Evolutionary conservation across 1,139 yeast species (phyloP).

Genomic region (Blastobotrys aristatus): DNA sequence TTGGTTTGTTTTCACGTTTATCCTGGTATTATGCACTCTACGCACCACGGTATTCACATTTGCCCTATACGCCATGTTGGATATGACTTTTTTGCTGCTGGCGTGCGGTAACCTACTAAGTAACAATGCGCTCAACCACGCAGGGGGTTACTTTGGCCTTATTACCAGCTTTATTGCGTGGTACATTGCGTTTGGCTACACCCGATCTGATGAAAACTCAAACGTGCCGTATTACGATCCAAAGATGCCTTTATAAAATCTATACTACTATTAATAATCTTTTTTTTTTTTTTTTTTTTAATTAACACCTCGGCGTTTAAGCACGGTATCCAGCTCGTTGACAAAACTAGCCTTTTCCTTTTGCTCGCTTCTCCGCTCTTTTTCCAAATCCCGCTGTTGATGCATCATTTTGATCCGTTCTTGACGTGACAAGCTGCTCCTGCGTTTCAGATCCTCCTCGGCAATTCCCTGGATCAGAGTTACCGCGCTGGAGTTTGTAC

Average conservation of each 20-base stretch:
- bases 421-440: conserved; percentile 20
- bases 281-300: background rate
- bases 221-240: background rate
- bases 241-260: background rate
- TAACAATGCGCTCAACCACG: conserved; percentile 36
- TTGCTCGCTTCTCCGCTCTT: conserved; percentile 16
- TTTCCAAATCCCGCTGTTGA: conserved; percentile 22
- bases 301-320: conserved; percentile 17
- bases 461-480: conserved; percentile 26
- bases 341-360: conserved; percentile 22
- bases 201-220: background rate
- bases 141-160: conserved; percentile 77
- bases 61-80: conserved; percentile 56
- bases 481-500: conserved; percentile 13
- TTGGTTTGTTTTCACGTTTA: conserved; percentile 75
- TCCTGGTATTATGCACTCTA: conserved; percentile 60
- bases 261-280: no score
- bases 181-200: conserved; percentile 68
- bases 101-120: conserved; percentile 53
- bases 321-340: conserved; percentile 26
- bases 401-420: conserved; percentile 28
- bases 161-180: conserved; percentile 78
- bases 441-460: conserved; percentile 17
- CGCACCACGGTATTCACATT: conserved; percentile 81
- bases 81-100: conserved; percentile 62